These are phyloP conservation scores for Pistacia integerrima DNA, from an alignment of 345 rosid genomes.

Conservation along the genomic window DNA sequence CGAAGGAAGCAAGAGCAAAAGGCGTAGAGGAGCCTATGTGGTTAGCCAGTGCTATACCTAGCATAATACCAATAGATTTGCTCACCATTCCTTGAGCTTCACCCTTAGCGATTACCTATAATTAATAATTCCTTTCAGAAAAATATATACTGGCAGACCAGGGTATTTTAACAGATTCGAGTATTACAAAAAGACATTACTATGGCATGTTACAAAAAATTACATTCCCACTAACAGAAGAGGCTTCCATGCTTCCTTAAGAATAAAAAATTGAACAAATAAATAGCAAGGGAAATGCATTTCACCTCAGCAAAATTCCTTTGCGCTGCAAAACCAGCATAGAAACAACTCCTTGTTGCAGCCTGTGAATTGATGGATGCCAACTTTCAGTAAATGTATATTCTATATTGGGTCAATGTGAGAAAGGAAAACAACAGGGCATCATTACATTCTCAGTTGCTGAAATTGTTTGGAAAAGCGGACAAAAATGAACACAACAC, in stretches of 20 bases:
- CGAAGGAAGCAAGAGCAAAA: slow-evolving; percentile 77
- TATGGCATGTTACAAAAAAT: background rate
- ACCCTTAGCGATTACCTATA: slow-evolving; percentile 94
- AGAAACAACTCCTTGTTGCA: slow-evolving; percentile 91
- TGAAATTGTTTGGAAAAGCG: background rate
- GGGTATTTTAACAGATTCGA: background rate
- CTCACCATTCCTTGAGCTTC: slow-evolving; percentile 99
- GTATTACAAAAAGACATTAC: background rate
- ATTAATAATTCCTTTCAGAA: slow-evolving; percentile 21
- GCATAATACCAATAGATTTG: slow-evolving; percentile 76
- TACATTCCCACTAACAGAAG: background rate
- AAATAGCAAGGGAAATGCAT: slow-evolving; percentile 16
- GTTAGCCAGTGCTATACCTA: slow-evolving; percentile 87
- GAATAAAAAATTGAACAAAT: slow-evolving; percentile 4
- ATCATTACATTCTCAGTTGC: background rate
- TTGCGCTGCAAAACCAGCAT: slow-evolving; percentile 99
- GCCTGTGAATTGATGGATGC: slow-evolving; percentile 48
- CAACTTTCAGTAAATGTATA: slow-evolving; percentile 25
- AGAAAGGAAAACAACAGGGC: background rate
- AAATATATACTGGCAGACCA: background rate
- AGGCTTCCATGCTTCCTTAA: background rate
- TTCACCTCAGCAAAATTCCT: slow-evolving; percentile 98
- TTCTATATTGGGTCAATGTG: slow-evolving; percentile 7
- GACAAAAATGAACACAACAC: background rate
- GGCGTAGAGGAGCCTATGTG: slow-evolving; percentile 71